Conservation (phyloP, 2,329 filamentous ascomycete genomes). For the Pestalotiopsis sp. region DNA sequence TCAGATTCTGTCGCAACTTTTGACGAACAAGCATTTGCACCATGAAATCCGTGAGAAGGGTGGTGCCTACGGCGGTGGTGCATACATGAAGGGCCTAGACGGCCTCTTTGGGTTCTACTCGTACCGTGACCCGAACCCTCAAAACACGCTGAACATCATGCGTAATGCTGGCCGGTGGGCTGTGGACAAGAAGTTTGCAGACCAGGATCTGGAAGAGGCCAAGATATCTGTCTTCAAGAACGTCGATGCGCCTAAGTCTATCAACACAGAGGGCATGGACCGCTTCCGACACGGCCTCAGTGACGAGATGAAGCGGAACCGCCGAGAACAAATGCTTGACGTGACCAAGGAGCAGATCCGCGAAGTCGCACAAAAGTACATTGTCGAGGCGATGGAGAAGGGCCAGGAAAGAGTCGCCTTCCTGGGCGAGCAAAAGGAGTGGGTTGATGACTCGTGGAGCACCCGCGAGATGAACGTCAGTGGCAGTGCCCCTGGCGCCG, state of each 20-base stretch:
- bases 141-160: constrained; percentile 87
- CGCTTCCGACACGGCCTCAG: constrained; percentile 84
- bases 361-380: constrained; percentile 78
- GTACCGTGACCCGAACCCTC: constrained; percentile 93
- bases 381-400: constrained; percentile 68
- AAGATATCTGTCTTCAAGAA: constrained; percentile 94
- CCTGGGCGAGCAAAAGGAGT: constrained; percentile 81
- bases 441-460: constrained; percentile 75
- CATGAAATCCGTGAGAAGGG: constrained; percentile 98
- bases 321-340: constrained; percentile 83
- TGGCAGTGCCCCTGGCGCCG: constrained; percentile 33
- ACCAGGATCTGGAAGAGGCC: constrained; percentile 89
- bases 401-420: constrained; percentile 69
- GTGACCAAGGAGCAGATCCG: constrained; percentile 81
- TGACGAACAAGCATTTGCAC: constrained; percentile 95
- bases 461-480: constrained; percentile 74
- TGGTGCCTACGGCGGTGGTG: constrained; percentile 92
- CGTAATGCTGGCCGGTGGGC: constrained; percentile 82
- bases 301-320: constrained; percentile 84
- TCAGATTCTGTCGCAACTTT: constrained; percentile 84
- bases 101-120: constrained; percentile 94
- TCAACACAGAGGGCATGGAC: constrained; percentile 85
- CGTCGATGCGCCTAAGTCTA: constrained; percentile 84
- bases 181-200: constrained; percentile 77
- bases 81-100: constrained; percentile 77